These are phyloP conservation scores for Sphaerulina musiva DNA, from an alignment of 2,329 filamentous ascomycete genomes.

Conservation along the genomic window DNA sequence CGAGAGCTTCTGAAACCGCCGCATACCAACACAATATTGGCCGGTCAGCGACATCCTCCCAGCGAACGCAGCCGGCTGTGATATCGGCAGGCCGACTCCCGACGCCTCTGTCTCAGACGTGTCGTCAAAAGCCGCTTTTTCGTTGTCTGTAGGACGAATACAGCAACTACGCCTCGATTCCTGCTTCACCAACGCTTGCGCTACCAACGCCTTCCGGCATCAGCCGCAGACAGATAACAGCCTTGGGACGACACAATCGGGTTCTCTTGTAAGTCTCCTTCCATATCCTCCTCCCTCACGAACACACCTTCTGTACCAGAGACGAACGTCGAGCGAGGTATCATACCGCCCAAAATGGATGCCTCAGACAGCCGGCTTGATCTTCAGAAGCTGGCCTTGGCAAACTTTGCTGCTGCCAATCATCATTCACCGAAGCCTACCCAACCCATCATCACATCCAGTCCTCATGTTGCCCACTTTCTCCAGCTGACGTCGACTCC, in stretches of 20 bases:
- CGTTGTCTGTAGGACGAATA: constrained; percentile 5
- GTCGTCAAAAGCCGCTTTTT: neutral
- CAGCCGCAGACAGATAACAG: neutral
- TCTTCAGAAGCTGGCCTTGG: constrained; percentile 1
- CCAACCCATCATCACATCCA: neutral
- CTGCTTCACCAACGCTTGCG: constrained; percentile 3
- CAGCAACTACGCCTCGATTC: constrained; percentile 5
- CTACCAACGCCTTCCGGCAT: neutral
- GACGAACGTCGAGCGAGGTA: neutral
- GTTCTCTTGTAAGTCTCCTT: neutral
- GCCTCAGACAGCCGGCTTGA: neutral
- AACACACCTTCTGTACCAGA: neutral
- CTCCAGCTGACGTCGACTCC: constrained; percentile 6
- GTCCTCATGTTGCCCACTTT: neutral
- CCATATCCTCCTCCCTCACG: neutral
- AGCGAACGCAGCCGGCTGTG: neutral
- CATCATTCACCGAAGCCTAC: neutral
- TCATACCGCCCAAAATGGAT: neutral
- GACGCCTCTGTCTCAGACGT: neutral
- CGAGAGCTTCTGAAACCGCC: too few species aligned
- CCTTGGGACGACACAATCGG: neutral
- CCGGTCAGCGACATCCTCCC: neutral
- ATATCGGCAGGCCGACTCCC: neutral
- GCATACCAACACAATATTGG: neutral
- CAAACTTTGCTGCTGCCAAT: neutral